A percentile compares a stretch with the other conserved stretches of the same genome.
Evolutionary conservation across 2,329 filamentous ascomycete species (phyloP).

Genomic region (Nannizziopsis arthrosporioides): DNA sequence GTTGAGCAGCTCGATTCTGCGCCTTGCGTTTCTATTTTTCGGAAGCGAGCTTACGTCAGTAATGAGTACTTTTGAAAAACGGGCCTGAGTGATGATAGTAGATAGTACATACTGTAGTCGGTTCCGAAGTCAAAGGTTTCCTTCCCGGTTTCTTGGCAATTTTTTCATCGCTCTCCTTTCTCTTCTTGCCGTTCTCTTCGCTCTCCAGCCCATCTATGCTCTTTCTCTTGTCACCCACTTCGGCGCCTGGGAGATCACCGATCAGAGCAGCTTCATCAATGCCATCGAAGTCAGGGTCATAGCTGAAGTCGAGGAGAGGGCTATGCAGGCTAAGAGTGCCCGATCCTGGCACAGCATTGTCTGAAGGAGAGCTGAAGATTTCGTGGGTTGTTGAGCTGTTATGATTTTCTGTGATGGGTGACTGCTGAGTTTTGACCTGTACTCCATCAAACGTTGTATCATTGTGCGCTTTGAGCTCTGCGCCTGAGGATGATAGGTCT

Average conservation of each 20-base stretch:
- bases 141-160: slow-evolving; percentile 88
- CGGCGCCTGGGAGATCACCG: slow-evolving; percentile 54
- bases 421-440: slow-evolving; percentile 19
- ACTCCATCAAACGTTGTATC: slow-evolving; percentile 16
- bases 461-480: slow-evolving; percentile 23
- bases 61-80: not conserved
- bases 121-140: slow-evolving; percentile 90
- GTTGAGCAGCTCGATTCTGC: slow-evolving; percentile 83
- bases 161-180: slow-evolving; percentile 73
- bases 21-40: slow-evolving; percentile 54
- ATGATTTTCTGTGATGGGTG: slow-evolving; percentile 18
- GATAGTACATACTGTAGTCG: slow-evolving; percentile 67
- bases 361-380: slow-evolving; percentile 23
- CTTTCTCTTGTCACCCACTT: slow-evolving; percentile 52
- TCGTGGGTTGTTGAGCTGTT: slow-evolving; percentile 13
- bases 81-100: not conserved
- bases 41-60: slow-evolving; percentile 18
- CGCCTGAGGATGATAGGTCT: slow-evolving; percentile 60
- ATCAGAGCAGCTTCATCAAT: slow-evolving; percentile 57
- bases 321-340: slow-evolving; percentile 53
- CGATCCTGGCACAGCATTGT: slow-evolving; percentile 31
- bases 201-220: slow-evolving; percentile 43
- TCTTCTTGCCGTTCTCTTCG: slow-evolving; percentile 55
- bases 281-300: slow-evolving; percentile 64
- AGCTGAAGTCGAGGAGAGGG: slow-evolving; percentile 72